These are phyloP conservation scores for Guillardia theta DNA, from an alignment of 78 protist species.

Conservation along the genomic window DNA sequence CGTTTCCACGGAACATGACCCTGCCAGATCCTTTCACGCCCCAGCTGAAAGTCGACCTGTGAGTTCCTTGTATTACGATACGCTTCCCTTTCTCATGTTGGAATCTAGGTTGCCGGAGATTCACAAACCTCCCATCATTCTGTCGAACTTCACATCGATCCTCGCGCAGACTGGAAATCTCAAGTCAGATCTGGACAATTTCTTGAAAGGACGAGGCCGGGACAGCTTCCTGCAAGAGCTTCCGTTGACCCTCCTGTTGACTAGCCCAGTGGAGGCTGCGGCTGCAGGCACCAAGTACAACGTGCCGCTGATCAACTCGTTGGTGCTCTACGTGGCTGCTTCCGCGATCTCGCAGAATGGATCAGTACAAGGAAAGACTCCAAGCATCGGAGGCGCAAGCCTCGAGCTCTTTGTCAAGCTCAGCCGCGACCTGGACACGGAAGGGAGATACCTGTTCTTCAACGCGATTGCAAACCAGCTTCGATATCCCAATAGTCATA, in stretches of 20 bases:
- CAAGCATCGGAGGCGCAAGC: constrained; percentile 39
- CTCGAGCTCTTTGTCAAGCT: constrained; percentile 85
- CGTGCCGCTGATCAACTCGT: constrained; percentile 84
- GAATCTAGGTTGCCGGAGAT: constrained; percentile 95
- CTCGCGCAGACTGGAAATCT: constrained; percentile 46
- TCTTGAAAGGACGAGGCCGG: constrained; percentile 68
- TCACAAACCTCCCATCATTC: constrained; percentile 76
- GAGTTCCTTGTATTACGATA: no score
- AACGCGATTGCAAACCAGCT: constrained; percentile 97
- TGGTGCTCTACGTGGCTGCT: constrained; percentile 80
- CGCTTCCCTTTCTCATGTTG: no score
- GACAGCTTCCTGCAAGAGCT: constrained; percentile 62
- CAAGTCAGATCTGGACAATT: constrained; percentile 67
- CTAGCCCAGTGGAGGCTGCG: constrained; percentile 3
- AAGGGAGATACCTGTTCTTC: constrained; percentile 87
- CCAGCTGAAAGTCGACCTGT: constrained; percentile 83
- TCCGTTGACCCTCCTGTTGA: not conserved
- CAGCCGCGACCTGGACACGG: constrained; percentile 79
- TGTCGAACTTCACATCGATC: constrained; percentile 53
- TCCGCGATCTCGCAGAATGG: constrained; percentile 70
- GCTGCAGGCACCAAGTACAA: constrained; percentile 63
- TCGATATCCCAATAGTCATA: constrained; percentile 21
- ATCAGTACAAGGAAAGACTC: constrained; percentile 37
- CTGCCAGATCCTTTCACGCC: constrained; percentile 97
- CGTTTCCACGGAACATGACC: constrained; percentile 91